Conservation (phyloP, 257 asterid species). For the Nicotiana otophora region DNA sequence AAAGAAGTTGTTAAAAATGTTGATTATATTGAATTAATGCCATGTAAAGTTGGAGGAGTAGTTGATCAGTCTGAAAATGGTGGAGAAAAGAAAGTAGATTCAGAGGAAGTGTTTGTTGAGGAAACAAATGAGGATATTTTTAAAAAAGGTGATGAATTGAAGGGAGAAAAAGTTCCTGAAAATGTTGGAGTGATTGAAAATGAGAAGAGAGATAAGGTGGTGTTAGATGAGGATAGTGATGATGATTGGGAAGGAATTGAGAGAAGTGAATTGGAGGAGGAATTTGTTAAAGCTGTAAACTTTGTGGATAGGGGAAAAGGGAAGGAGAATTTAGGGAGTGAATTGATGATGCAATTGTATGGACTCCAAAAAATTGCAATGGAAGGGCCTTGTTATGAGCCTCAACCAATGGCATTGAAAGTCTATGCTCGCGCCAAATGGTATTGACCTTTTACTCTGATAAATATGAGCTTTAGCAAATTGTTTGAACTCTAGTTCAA, state of each 20-base stretch:
- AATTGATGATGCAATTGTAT: constrained; percentile 57
- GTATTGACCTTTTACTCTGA: constrained; percentile 32
- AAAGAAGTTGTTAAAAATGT: constrained; percentile 39
- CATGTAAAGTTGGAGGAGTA: neutral
- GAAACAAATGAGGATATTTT: constrained; percentile 3
- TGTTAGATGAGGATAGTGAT: constrained; percentile 26
- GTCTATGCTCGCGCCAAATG: constrained; percentile 81
- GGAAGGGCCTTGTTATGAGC: constrained; percentile 73
- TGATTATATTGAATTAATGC: constrained; percentile 28
- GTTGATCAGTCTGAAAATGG: constrained; percentile 19
- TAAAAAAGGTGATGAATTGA: constrained; percentile 22
- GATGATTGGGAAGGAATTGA: constrained; percentile 97
- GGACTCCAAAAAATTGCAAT: constrained; percentile 83
- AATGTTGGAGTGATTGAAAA: constrained; percentile 13
- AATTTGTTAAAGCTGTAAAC: constrained; percentile 68
- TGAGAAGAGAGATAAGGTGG: constrained; percentile 16
- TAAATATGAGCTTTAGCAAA: neutral
- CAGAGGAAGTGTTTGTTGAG: constrained; percentile 9
- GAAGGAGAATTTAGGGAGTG: constrained; percentile 32
- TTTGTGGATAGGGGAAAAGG: constrained; percentile 51
- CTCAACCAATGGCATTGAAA: constrained; percentile 80
- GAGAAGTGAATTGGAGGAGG: constrained; percentile 80
- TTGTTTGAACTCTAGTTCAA: neutral
- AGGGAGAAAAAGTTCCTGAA: constrained; percentile 13
- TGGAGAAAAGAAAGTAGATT: constrained; percentile 11